Evolutionary conservation across 257 asterid genomes (phyloP).

Genomic region (Solanum verrucosum): DNA sequence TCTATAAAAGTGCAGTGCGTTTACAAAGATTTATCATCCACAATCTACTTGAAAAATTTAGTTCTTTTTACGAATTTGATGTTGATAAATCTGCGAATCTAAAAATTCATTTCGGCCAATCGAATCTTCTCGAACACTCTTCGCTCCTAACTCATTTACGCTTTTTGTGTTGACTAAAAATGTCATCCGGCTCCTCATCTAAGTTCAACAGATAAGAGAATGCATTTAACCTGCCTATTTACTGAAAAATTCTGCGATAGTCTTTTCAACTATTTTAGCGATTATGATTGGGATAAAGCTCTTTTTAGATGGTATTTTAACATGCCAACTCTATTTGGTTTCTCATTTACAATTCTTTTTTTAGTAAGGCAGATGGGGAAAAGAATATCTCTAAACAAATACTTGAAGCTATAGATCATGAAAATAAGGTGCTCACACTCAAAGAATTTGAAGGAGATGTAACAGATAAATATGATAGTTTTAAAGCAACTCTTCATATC

Average conservation of each 20-base stretch:
- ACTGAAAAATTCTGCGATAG: no score
- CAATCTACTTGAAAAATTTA: no score
- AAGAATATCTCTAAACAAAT: background rate
- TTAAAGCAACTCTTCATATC: background rate
- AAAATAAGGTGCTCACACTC: background rate
- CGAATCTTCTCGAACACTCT: no score
- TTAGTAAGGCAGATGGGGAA: background rate
- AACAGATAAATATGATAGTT: background rate
- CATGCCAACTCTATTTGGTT: no score
- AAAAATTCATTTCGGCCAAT: no score
- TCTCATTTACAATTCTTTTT: background rate
- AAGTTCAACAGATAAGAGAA: no score
- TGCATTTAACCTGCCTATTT: no score
- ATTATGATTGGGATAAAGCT: background rate
- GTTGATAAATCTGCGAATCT: rapidly evolving
- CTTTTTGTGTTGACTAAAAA: no score
- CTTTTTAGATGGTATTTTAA: background rate
- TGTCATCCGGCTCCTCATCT: no score
- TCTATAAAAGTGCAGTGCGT: no score
- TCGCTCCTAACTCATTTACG: no score
- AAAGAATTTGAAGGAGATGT: background rate
- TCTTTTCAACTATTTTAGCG: background rate
- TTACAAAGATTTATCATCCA: background rate
- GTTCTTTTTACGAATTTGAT: no score
- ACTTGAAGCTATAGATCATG: background rate